Conservation (phyloP, 148 eudicot species). For the Vaccinium vitisidaea region DNA sequence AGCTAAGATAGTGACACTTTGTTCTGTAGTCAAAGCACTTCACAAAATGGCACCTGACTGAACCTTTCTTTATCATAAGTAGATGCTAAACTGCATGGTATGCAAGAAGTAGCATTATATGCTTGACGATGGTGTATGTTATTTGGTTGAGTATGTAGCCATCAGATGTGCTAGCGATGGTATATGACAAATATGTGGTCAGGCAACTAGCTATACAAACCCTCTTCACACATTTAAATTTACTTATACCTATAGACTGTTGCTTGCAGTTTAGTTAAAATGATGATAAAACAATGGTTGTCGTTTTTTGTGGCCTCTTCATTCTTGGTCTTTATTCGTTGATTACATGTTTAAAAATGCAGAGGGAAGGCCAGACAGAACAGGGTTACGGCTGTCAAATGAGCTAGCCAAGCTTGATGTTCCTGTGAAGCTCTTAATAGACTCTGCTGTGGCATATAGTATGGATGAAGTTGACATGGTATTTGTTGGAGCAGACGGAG, state of each 20-base stretch:
- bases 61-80: background rate
- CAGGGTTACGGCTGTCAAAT: conserved; percentile 82
- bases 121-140: background rate
- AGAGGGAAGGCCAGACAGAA: conserved; percentile 98
- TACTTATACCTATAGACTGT: background rate
- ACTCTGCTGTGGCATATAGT: conserved; percentile 97
- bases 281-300: background rate
- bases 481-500: conserved; percentile 96
- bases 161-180: background rate
- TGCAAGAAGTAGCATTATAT: background rate
- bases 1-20: background rate
- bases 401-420: conserved; percentile 91
- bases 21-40: background rate
- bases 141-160: background rate
- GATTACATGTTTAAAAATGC: conserved; percentile 25
- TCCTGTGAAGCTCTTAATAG: conserved; percentile 89
- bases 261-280: background rate
- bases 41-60: background rate
- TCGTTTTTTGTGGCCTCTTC: background rate
- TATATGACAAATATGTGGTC: background rate
- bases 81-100: background rate
- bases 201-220: background rate
- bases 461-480: conserved; percentile 98
- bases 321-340: background rate
- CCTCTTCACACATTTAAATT: background rate